phyloP scores from a whole-genome alignment of 1,139 yeast genomes.

The Diutina neorugosa region DNA sequence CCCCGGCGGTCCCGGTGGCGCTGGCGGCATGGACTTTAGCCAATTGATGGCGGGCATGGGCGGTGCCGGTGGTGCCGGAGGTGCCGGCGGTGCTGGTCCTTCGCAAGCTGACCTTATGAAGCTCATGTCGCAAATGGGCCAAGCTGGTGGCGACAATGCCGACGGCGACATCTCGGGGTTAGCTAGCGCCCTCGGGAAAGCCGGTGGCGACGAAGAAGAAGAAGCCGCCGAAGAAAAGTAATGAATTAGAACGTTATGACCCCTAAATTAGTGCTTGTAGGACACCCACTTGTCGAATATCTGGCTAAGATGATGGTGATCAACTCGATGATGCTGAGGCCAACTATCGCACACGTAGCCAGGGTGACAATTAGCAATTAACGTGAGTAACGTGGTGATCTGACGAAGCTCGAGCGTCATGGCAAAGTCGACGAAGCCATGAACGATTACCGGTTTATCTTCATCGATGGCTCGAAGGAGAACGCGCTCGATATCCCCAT shows the following conservation, averaged over 20 bases:
- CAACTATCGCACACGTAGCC: not conserved
- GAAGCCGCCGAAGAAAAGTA: not conserved
- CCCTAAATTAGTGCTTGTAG: not conserved
- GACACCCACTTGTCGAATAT: not conserved
- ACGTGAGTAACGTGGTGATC: not conserved
- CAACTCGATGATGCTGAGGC: not conserved
- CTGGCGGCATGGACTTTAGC: slow-evolving; percentile 5
- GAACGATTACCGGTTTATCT: not conserved
- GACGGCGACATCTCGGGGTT: slow-evolving; percentile 10
- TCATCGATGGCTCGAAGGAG: not conserved
- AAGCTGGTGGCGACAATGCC: slow-evolving; percentile 13
- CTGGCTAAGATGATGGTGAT: not conserved
- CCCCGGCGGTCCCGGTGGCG: slow-evolving; percentile 23
- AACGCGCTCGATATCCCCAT: not conserved
- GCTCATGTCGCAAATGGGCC: slow-evolving; percentile 15
- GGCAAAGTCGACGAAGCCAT: not conserved
- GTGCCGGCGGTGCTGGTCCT: slow-evolving; percentile 12
- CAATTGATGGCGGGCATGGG: slow-evolving; percentile 18
- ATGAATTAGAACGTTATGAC: not conserved
- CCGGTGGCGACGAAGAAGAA: slow-evolving; percentile 14
- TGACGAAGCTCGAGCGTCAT: not conserved
- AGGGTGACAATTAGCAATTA: not conserved
- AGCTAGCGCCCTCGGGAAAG: slow-evolving; percentile 6
- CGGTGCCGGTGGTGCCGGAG: slow-evolving; percentile 15
- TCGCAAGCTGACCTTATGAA: slow-evolving; percentile 11